phyloP scores from a whole-genome alignment of 1,284 basidiomycete species.

The Schizophyllum commune region DNA sequence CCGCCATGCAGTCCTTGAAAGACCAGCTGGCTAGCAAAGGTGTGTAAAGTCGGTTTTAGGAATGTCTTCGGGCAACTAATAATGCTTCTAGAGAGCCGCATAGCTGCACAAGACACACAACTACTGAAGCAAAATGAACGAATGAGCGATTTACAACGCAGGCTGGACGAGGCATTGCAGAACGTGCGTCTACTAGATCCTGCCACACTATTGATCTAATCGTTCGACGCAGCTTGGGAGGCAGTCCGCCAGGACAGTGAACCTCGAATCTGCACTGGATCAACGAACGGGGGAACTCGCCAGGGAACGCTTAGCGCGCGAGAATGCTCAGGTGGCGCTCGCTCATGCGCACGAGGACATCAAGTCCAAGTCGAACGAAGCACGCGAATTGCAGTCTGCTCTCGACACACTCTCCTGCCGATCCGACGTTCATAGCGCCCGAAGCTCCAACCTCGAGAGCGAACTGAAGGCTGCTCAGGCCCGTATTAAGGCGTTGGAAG shows the following conservation, averaged over 20 bases:
- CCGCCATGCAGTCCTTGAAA: constrained; percentile 49
- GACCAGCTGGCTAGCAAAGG: constrained; percentile 59
- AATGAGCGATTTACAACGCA: constrained; percentile 42
- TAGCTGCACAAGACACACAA: constrained; percentile 48
- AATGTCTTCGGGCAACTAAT: constrained; percentile 1
- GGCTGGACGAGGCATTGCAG: constrained; percentile 48
- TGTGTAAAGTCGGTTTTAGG: constrained; percentile 17
- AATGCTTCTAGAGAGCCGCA: constrained; percentile 43
- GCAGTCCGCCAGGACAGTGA: constrained; percentile 49
- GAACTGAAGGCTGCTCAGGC: constrained; percentile 49
- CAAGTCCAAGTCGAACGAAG: constrained; percentile 40
- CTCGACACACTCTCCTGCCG: constrained; percentile 49
- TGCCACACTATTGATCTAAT: constrained; percentile 7
- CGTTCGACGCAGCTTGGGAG: constrained; percentile 37
- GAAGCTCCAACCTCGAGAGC: constrained; percentile 38
- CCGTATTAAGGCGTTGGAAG: constrained; percentile 50
- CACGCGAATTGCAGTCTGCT: constrained; percentile 47
- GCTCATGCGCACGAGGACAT: constrained; percentile 39
- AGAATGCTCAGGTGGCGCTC: constrained; percentile 48
- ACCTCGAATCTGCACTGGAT: constrained; percentile 44
- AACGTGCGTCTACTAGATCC: constrained; percentile 38
- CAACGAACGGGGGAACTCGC: constrained; percentile 44
- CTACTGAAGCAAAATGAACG: constrained; percentile 48
- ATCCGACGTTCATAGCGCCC: constrained; percentile 39
- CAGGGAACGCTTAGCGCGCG: constrained; percentile 44